Evolutionary conservation across 257 asterid genomes (phyloP), one percentile per base, ranked within the genome.

Genomic region (Capsicum pubescens): DNA sequence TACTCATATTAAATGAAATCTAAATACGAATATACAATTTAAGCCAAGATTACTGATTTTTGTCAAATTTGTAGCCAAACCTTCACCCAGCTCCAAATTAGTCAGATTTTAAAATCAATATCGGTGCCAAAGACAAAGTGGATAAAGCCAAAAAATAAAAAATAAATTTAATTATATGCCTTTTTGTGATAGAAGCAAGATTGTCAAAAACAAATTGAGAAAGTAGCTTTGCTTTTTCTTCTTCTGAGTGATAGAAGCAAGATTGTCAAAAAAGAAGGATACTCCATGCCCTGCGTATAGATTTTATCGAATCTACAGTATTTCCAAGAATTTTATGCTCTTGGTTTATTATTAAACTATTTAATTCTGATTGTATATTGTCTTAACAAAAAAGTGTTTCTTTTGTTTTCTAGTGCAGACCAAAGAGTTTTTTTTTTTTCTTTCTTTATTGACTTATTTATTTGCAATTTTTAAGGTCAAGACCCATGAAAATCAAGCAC

Each of bases 111-210:
- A 58, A 58, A 58, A 57, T 57, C 0, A 5, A 56, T 26, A 26
- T 26, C 32, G 44, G 5, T 57, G 15, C 8, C n/a, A 5, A 7
- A 58, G 1, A 13, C 1, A 17, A 1, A 58, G 1, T 5, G n/a
- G 5, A 7, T 26, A 26, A 55, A 55, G 44, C 4, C 12, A 55
- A 55, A 55, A 14, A 55, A 5, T 6, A 55, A 55, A 14, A 11
- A 55, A 17, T 7, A 26, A 26, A 26, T 26, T 42, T 4, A 7
- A 9, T 35, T 15, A 13, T 64, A 14, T 64, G 44, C 71, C 46
- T 64, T 64, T 64, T 64, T 71, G 35, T n/a, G 79, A 71, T 46
- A 6, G 58, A n/a, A n/a, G 58, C 56, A 71, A 71, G 32, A 46
- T 46, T 46, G 79, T 71, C 79, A 46, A 46, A 71, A 64, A 26